Conservation (phyloP, 139 green algal genomes). For the Ettlia oleoabundans region DNA sequence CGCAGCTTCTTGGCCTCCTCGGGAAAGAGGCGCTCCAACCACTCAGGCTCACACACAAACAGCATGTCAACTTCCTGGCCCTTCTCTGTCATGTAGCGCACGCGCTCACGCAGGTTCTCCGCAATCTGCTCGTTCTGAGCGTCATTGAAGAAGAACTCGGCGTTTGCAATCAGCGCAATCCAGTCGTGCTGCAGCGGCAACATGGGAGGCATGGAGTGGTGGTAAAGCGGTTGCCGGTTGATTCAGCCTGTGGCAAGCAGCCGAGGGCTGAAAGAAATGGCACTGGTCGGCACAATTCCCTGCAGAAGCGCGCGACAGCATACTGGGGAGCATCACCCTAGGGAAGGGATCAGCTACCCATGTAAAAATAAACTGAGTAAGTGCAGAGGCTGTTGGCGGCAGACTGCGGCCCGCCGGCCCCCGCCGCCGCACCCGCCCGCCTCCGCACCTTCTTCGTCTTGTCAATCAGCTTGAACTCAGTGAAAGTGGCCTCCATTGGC, state of each 20-base stretch:
- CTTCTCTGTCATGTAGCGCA: constrained; percentile 67
- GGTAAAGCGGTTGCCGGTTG: not conserved
- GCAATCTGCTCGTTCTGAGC: constrained; percentile 90
- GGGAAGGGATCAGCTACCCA: too few relatives aligned
- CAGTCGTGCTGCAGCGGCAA: constrained; percentile 53
- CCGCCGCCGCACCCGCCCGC: not conserved
- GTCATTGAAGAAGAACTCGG: constrained; percentile 91
- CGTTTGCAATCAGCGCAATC: constrained; percentile 78
- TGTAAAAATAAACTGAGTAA: too few relatives aligned
- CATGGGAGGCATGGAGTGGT: not conserved
- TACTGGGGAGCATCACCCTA: not conserved
- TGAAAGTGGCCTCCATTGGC: constrained; percentile 36
- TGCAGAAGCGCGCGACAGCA: not conserved
- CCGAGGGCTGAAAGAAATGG: not conserved
- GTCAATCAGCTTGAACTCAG: constrained; percentile 25
- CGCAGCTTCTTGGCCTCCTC: constrained; percentile 77
- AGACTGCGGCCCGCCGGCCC: too few relatives aligned
- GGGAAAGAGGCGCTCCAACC: constrained; percentile 84
- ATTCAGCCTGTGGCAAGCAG: not conserved
- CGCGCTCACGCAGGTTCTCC: constrained; percentile 88
- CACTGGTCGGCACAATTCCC: not conserved
- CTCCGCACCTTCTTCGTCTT: constrained; percentile 24
- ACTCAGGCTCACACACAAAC: constrained; percentile 80
- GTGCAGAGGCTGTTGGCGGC: too few relatives aligned
- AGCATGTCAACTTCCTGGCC: constrained; percentile 73